A percentile compares a stretch with the other conserved stretches of the same genome.
These are phyloP conservation scores for Microbotryum intermedium DNA, from an alignment of 1,284 basidiomycete genomes.

Conservation along the genomic window DNA sequence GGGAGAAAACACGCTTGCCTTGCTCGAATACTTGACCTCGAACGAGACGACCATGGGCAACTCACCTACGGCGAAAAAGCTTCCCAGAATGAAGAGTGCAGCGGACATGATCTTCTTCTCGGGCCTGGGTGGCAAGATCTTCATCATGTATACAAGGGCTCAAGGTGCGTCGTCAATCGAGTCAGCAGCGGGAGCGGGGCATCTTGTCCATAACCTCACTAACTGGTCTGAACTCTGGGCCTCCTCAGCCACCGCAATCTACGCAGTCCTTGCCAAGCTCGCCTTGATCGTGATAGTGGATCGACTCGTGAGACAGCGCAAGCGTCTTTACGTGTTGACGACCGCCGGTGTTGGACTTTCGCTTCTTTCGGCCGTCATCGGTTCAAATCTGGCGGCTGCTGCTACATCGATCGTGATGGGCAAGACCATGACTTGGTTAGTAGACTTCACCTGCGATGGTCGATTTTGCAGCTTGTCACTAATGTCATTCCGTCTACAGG, in stretches of 20 bases:
- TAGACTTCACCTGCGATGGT: slow-evolving; percentile 39
- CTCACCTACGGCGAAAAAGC: slow-evolving; percentile 7
- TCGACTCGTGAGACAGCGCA: slow-evolving; percentile 34
- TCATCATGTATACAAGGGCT: slow-evolving; percentile 61
- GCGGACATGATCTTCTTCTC: slow-evolving; percentile 61
- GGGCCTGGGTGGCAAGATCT: slow-evolving; percentile 54
- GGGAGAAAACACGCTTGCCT: slow-evolving; percentile 78
- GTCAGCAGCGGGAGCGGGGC: no score
- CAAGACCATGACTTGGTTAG: slow-evolving; percentile 46
- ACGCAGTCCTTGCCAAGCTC: slow-evolving; percentile 45
- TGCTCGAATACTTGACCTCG: slow-evolving; percentile 64
- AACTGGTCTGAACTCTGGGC: no score
- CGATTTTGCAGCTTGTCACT: background rate
- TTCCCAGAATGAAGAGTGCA: slow-evolving; percentile 48
- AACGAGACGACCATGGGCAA: slow-evolving; percentile 55
- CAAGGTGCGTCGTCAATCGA: slow-evolving; percentile 50
- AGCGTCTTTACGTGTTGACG: slow-evolving; percentile 38
- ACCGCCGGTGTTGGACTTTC: slow-evolving; percentile 27
- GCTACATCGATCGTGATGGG: slow-evolving; percentile 59
- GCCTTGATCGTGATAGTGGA: slow-evolving; percentile 45
- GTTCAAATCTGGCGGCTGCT: slow-evolving; percentile 63
- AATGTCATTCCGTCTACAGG: slow-evolving; percentile 45
- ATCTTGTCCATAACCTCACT: no score
- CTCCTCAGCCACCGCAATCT: slow-evolving; percentile 41
- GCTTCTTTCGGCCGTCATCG: slow-evolving; percentile 46